Base-by-base conservation (phyloP, 2,329 filamentous ascomycete genomes). In the Calonectria naviculata region DNA sequence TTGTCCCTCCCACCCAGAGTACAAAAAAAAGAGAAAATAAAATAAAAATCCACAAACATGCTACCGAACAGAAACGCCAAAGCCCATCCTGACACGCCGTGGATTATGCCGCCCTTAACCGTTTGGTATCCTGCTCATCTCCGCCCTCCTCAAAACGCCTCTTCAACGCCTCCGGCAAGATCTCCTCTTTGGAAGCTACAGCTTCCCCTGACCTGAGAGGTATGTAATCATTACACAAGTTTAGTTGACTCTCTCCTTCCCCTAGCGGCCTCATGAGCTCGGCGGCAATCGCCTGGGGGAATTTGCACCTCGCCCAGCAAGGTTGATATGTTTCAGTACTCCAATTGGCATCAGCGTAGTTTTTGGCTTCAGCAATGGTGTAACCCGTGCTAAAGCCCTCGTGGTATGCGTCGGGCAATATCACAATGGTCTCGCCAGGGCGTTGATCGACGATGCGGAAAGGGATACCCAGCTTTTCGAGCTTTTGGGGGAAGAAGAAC, bases 351-450 rank as follows among this genome's bases (percentile, higher is more conserved):
- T 84, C 83, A 24, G 83, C 83, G 61, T 84, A 84, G 61, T 84
- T 84, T 69, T 83, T 84, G 42, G 83, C 83, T 67, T 84, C 83
- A 4, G 83, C 83, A 54, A 84, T 80, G 42, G 82, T 84, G 65
- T 84, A 84, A 0, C 83, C 83, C n/a, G 82, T 84, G 74, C 83
- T 84, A 70, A 84, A 84, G 3, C 83, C 83, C 69, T 84, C 81
- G 65, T 84, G 83, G 60, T 84, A 84, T 5, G 83, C 83, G 65
- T 84, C 83, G 0, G 83, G 83, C 9, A 84, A 73, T 52, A 84
- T 82, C 42, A 84, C 83, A 42, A 84, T 82, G 10, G 83, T 84
- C 74, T 84, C 83, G 8, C 82, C 83, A 7, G 83, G 81, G 1
- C 81, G 78, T 63, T 84, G 83, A 41, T 84, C 83, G 62, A 84